Base-by-base conservation (phyloP, 2,329 filamentous ascomycete genomes). In the Ascocoryne sarcoides region DNA sequence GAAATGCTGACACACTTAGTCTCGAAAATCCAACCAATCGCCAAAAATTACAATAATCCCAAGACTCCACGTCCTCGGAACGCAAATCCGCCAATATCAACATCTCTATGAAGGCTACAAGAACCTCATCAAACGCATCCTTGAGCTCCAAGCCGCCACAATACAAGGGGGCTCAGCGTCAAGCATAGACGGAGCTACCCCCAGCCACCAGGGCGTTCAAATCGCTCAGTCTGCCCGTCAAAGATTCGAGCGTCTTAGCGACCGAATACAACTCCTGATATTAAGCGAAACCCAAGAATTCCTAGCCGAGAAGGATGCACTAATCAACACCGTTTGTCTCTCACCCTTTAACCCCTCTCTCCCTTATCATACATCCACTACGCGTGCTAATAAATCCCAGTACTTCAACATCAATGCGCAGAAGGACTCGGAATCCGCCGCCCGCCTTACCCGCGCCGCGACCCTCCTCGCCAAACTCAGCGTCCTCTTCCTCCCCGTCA, bases 321-420 rank as follows among this genome's bases (percentile, higher is more conserved):
- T 88, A 18, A 79, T 82, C 3, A 73, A 75, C 47, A 76, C 85
- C 56, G 80, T 82, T 60, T 10, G 31, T 36, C 8, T 15, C 18
- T 29, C 34, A 15, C 5, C 10, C 18, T n/a, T 28, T 17, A 19
- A 32, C 7, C 8, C 34, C 32, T 37, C 34, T 32, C 5, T 32
- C 28, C n/a, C 52, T 43, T 56, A 37, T 44, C 21, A 51, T 3
- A 16, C 10, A 8, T 28, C 18, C 18, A 16, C 4, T 20, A 9
- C 10, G 30, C 30, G n/a, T n/a, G n/a, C n/a, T n/a, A n/a, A n/a
- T n/a, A n/a, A n/a, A n/a, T n/a, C n/a, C 32, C 43, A 84, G 79
- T 86, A 86, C 58, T 87, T 87, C 68, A 85, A 83, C 58, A 70
- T 88, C 48, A 84, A 82, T 43, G 76, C 82, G 14, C 76, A 86